Evolutionary conservation across 1,284 basidiomycete genomes (phyloP).

Genomic region (Cerrena zonata): DNA sequence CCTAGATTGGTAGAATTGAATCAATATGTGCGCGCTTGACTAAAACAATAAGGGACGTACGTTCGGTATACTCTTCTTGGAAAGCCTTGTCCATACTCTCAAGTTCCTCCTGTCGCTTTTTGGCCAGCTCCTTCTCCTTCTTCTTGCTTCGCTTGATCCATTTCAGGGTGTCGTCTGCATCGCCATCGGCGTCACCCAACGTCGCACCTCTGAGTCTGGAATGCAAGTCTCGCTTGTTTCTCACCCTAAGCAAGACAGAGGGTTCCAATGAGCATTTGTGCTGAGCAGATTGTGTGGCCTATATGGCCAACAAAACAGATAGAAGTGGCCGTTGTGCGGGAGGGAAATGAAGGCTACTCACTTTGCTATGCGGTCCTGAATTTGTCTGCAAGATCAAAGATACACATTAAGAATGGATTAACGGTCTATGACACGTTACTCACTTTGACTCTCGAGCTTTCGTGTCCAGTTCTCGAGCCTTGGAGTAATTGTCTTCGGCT

Average conservation of each 20-base stretch:
- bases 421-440: constrained; percentile 15
- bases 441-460: constrained; percentile 76
- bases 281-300: constrained; percentile 18
- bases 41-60: constrained; percentile 39
- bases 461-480: constrained; percentile 62
- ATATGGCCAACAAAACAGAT: constrained; percentile 35
- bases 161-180: constrained; percentile 69
- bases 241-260: constrained; percentile 57
- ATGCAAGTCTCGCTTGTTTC: constrained; percentile 87
- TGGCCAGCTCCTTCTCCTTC: constrained; percentile 77
- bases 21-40: too few relatives aligned
- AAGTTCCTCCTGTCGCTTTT: constrained; percentile 70
- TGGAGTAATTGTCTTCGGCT: constrained; percentile 81
- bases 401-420: constrained; percentile 13
- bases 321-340: constrained; percentile 41
- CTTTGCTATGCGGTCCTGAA: constrained; percentile 82
- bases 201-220: constrained; percentile 85
- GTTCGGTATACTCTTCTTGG: constrained; percentile 74
- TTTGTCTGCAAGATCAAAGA: constrained; percentile 44
- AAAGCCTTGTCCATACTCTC: constrained; percentile 76
- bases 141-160: constrained; percentile 91
- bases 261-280: constrained; percentile 41
- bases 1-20: constrained; percentile 39
- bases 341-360: constrained; percentile 46
- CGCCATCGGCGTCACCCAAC: constrained; percentile 75